Base-by-base conservation (phyloP, 306 rosid genomes). In the Lupinus albus region DNA sequence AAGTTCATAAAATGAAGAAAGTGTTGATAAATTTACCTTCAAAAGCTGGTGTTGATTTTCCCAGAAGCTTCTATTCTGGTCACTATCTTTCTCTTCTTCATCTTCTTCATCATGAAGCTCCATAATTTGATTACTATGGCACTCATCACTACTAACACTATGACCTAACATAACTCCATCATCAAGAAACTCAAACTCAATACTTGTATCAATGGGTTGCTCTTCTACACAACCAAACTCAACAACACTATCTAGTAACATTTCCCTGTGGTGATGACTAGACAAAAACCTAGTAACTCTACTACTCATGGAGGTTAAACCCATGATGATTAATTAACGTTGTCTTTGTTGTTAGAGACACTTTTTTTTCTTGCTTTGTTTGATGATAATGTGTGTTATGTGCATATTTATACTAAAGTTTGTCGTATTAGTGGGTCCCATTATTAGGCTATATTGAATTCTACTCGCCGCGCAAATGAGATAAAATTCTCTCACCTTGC, bases 41-140 rank as follows among this genome's bases (percentile, higher is more conserved):
- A 92, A 68, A 67, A 79, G 14, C 53, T 89, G 86, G 56, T 80
- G 86, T 35, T 92, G 98, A 11, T 70, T 81, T 1, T 87, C 91
- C 98, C 96, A 92, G 17, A 81, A 92, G 53, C 17, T 72, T 82
- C 68, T 77, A 13, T 73, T 73, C 35, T 81, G 67, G 32, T 84
- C 79, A 15, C 32, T 0, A 4, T 69, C 82, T 0, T 47, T 69
- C 5, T 67, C 78, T 9, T 4, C 61, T 6, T 58, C 18, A 0
- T 25, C 16, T 2, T 75, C 80, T 1, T 75, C 83, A 0, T 75
- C 78, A 1, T 82, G 89, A 2, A 78, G 36, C 42, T 64, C 84
- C 28, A 25, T 25, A 6, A 76, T 55, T 7, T 61, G 81, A 58
- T 53, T 50, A 0, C 51, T 4, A 12, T 62, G 76, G 30, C 72